phyloP scores from a whole-genome alignment of 768 basidiomycete genomes.

The Leccinum olivaceopallidum region DNA sequence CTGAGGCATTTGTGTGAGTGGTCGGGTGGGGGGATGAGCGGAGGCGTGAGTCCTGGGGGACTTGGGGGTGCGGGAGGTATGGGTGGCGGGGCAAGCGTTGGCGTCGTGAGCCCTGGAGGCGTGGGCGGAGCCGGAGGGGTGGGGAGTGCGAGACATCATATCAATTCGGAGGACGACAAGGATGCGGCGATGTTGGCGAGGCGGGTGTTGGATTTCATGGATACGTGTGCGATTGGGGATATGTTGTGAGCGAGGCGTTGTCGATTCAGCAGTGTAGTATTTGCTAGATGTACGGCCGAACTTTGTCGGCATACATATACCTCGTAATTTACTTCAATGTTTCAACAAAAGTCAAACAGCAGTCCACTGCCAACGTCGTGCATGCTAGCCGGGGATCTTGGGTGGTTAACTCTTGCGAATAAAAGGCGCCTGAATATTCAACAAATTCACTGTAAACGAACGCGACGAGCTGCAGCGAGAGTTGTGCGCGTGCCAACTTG shows the following conservation, averaged over 20 bases:
- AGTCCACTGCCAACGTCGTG: no score
- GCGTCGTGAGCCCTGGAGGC: slow-evolving; percentile 6
- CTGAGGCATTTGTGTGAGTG: slow-evolving; percentile 45
- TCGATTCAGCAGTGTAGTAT: no score
- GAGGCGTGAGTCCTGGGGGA: slow-evolving; percentile 33
- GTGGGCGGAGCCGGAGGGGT: background rate
- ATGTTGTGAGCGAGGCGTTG: background rate
- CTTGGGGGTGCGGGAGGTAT: slow-evolving; percentile 11
- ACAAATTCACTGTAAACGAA: no score
- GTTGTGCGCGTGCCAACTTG: no score
- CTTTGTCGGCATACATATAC: no score
- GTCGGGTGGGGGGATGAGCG: slow-evolving; percentile 18
- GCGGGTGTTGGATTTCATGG: slow-evolving; percentile 52
- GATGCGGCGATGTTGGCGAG: slow-evolving; percentile 60
- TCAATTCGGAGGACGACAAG: slow-evolving; percentile 56
- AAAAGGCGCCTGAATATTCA: no score
- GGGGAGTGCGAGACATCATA: slow-evolving; percentile 29
- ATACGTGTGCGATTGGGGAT: slow-evolving; percentile 30
- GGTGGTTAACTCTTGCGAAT: no score
- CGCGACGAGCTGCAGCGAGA: no score
- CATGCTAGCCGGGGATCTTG: no score
- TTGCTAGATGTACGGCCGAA: no score
- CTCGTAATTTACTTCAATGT: no score
- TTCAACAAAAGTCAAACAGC: no score
- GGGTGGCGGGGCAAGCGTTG: slow-evolving; percentile 5